A percentile compares a stretch with the other conserved stretches of the same genome.
These are phyloP conservation scores for Cutaneotrichosporon sp. DNA, from an alignment of 1,284 basidiomycete species.

Conservation along the genomic window DNA sequence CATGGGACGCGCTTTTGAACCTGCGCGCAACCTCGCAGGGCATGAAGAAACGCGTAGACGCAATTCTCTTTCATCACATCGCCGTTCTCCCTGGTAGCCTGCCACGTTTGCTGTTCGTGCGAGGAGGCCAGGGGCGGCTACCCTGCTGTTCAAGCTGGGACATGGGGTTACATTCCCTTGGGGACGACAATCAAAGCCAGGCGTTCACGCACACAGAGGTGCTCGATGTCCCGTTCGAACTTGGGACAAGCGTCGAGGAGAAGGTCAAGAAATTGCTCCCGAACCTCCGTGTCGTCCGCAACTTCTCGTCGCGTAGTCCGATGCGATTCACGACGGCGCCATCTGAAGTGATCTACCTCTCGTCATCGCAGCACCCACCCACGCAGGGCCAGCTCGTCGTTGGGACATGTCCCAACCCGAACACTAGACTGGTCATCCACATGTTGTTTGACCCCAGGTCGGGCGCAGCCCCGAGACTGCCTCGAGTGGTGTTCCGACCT, in stretches of 20 bases:
- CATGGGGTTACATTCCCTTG: background rate
- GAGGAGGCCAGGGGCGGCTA: background rate
- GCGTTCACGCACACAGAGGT: background rate
- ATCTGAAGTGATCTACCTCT: background rate
- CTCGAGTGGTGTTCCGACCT: background rate
- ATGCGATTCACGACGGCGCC: background rate
- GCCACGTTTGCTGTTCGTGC: background rate
- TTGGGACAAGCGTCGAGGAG: background rate
- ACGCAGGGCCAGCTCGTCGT: no score
- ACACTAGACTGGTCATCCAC: background rate
- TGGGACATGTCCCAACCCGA: no score
- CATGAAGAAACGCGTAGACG: background rate
- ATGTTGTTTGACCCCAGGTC: background rate
- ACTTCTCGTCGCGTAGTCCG: background rate
- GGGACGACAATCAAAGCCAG: background rate
- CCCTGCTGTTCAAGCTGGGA: background rate
- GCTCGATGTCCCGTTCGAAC: background rate
- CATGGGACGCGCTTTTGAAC: background rate
- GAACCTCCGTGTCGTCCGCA: background rate
- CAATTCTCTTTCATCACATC: slow-evolving; percentile 2
- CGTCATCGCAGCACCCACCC: no score
- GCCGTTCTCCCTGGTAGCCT: background rate
- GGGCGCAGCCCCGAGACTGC: background rate
- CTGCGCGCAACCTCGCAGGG: background rate
- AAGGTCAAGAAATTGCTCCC: background rate